phyloP scores from a whole-genome alignment of 1,284 basidiomycete species.

The Tilletia walkeri region DNA sequence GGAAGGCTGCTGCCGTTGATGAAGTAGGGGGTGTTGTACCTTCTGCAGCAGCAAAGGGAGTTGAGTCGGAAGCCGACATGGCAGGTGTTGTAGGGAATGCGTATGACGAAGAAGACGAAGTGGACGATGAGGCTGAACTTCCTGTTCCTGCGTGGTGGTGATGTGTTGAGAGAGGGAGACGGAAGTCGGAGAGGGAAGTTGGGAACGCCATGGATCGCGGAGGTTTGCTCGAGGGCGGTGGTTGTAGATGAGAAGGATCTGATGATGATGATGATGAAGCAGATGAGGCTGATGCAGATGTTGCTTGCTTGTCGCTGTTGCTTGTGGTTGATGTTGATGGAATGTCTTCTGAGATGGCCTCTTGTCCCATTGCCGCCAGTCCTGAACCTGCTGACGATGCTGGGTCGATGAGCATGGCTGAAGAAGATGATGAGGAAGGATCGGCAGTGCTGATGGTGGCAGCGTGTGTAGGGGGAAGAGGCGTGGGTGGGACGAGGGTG shows the following conservation, averaged over 20 bases:
- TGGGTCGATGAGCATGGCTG: too few species aligned
- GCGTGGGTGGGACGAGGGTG: too few species aligned
- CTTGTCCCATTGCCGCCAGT: too few species aligned
- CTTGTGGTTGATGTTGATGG: too few species aligned
- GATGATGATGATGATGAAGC: neutral
- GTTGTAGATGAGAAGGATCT: neutral
- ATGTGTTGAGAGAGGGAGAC: neutral
- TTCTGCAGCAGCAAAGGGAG: neutral
- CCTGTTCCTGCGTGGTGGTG: neutral
- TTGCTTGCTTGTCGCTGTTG: neutral
- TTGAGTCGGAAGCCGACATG: neutral
- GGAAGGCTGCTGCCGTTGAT: neutral
- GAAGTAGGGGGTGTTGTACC: too few species aligned
- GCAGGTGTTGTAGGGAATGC: conserved; percentile 4
- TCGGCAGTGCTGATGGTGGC: too few species aligned
- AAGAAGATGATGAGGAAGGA: too few species aligned
- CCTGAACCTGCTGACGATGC: too few species aligned
- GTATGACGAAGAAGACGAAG: conserved; percentile 2
- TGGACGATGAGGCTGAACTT: neutral
- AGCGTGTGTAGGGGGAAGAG: too few species aligned
- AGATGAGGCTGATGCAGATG: neutral
- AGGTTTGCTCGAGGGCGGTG: neutral
- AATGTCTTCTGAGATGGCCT: too few species aligned
- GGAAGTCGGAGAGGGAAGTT: conserved; percentile 10
- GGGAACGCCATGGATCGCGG: neutral